These are phyloP conservation scores for Penicillium sp. DNA, from an alignment of 2,329 filamentous ascomycete genomes.

Conservation along the genomic window DNA sequence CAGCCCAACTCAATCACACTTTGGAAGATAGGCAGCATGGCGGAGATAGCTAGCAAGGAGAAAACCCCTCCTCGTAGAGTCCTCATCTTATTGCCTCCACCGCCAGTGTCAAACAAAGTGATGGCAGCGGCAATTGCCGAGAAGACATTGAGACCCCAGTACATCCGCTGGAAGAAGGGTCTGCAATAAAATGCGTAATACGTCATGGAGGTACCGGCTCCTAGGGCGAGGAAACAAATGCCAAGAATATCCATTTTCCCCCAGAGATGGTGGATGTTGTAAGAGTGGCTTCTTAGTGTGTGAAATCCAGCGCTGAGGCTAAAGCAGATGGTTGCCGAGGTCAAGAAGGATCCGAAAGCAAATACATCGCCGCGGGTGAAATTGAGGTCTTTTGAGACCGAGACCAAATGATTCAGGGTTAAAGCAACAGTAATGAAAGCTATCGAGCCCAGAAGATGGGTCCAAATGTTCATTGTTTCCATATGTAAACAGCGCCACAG, in stretches of 20 bases:
- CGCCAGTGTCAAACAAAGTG: conserved; percentile 28
- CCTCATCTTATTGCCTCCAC: conserved; percentile 25
- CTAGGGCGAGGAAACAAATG: conserved; percentile 23
- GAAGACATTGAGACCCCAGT: conserved; percentile 22
- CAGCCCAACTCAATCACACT: conserved; percentile 23
- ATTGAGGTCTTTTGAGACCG: neutral
- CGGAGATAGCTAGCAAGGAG: conserved; percentile 23
- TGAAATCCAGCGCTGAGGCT: conserved; percentile 21
- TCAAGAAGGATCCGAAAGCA: conserved; percentile 6
- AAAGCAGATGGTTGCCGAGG: conserved; percentile 8
- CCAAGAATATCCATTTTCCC: conserved; percentile 30
- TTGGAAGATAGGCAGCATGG: conserved; percentile 30
- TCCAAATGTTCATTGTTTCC: conserved; percentile 16
- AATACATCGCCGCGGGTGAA: conserved; percentile 5
- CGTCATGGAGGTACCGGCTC: conserved; percentile 19
- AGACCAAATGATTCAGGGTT: neutral
- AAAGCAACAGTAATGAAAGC: conserved; percentile 1
- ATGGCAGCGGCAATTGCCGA: conserved; percentile 12
- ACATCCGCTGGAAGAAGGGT: conserved; percentile 16
- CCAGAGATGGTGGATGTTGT: conserved; percentile 29
- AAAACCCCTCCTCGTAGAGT: conserved; percentile 25
- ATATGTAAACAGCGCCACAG: conserved; percentile 15
- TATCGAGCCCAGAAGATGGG: neutral
- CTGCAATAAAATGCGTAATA: conserved; percentile 29
- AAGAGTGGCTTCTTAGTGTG: conserved; percentile 30